Evolutionary conservation across 1,284 basidiomycete genomes (phyloP).

Genomic region (Mrakiaceae sp.): DNA sequence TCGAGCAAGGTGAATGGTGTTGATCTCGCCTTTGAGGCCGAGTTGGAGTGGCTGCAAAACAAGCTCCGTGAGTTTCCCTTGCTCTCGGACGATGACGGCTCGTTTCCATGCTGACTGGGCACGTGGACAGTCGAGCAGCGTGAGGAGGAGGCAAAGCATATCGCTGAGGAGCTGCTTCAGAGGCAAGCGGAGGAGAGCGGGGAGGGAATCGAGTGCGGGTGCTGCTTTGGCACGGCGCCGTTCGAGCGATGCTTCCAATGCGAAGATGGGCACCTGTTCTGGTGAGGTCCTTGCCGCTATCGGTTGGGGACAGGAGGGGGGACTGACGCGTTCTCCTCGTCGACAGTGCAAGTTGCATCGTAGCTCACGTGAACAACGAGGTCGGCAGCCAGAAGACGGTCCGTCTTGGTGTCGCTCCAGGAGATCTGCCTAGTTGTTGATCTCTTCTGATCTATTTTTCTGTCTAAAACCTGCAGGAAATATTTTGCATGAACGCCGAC

Average conservation of each 20-base stretch:
- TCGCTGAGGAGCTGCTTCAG: conserved; percentile 33
- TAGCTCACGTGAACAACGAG: conserved; percentile 31
- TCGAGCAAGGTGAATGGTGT: conserved; percentile 27
- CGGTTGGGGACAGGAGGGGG: neutral
- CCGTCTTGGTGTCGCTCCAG: conserved; percentile 9
- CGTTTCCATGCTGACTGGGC: neutral
- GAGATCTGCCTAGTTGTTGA: neutral
- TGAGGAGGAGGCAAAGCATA: conserved; percentile 25
- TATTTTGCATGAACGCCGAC: conserved; percentile 69
- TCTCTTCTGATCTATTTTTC: neutral
- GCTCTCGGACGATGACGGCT: neutral
- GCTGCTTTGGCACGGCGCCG: conserved; percentile 60
- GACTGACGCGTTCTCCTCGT: neutral
- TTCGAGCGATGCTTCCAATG: conserved; percentile 77
- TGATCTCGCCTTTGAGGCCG: conserved; percentile 35
- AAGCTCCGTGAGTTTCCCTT: conserved; percentile 17
- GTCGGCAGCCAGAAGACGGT: conserved; percentile 35
- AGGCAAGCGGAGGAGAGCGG: conserved; percentile 36
- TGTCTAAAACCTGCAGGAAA: conserved; percentile 37
- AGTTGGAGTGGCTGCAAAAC: conserved; percentile 38
- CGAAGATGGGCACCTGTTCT: conserved; percentile 66
- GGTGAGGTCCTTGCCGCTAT: conserved; percentile 29
- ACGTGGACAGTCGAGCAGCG: conserved; percentile 22
- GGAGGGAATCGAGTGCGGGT: conserved; percentile 63
- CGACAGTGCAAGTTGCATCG: conserved; percentile 40